phyloP scores from a whole-genome alignment of 1,284 basidiomycete species.

The Tylopilus sp. region DNA sequence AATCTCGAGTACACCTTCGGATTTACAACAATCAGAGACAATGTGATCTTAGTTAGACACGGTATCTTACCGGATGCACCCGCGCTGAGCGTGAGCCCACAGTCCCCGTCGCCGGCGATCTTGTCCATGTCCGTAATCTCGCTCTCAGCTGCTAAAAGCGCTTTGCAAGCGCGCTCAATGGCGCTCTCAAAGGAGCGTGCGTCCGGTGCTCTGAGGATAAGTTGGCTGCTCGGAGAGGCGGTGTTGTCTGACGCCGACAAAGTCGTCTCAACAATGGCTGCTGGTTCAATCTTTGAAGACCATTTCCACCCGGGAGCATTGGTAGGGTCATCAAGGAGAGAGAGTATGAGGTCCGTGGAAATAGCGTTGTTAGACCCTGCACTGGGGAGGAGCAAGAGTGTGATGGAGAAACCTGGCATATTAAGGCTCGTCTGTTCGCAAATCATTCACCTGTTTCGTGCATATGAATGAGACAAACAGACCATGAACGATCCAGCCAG shows the following conservation, averaged over 20 bases:
- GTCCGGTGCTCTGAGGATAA: constrained; percentile 41
- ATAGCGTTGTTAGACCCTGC: constrained; percentile 37
- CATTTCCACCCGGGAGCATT: constrained; percentile 84
- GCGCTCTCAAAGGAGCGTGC: constrained; percentile 50
- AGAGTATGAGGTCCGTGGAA: constrained; percentile 54
- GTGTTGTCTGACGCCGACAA: constrained; percentile 16
- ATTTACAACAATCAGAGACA: neutral
- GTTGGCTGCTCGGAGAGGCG: constrained; percentile 14
- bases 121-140: constrained; percentile 89
- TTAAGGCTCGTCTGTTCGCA: constrained; percentile 75
- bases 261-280: constrained; percentile 21
- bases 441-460: constrained; percentile 5
- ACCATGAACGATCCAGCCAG: constrained; percentile 85
- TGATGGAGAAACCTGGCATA: constrained; percentile 93
- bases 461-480: constrained; percentile 15
- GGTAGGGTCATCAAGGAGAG: constrained; percentile 73
- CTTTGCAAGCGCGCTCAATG: constrained; percentile 64
- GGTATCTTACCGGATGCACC: constrained; percentile 47
- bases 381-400: constrained; percentile 75
- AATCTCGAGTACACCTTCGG: constrained; percentile 45
- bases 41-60: constrained; percentile 31
- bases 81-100: constrained; percentile 82
- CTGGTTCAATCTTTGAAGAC: constrained; percentile 46
- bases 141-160: constrained; percentile 74
- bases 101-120: constrained; percentile 73